These are phyloP conservation scores for Theobroma cacao DNA, from an alignment of 345 rosid species.

Conservation along the genomic window DNA sequence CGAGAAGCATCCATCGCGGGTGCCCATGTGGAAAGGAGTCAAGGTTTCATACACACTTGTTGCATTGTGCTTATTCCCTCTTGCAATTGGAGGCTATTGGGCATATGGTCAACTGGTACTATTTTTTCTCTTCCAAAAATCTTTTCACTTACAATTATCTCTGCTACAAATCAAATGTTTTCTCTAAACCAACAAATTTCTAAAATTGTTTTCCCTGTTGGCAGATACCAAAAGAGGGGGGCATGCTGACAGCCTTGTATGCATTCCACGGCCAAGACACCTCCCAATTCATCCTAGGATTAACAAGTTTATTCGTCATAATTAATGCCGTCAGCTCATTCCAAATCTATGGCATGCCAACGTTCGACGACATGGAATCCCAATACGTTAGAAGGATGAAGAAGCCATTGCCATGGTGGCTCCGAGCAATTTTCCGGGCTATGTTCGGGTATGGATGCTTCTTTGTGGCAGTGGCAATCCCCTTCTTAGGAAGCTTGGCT, in stretches of 20 bases:
- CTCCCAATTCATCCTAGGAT: slow-evolving; percentile 34
- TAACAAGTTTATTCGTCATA: slow-evolving; percentile 50
- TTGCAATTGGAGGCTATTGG: slow-evolving; percentile 67
- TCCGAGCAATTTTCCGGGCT: slow-evolving; percentile 40
- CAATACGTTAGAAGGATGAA: slow-evolving; percentile 28
- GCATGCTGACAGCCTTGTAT: slow-evolving; percentile 48
- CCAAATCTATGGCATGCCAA: slow-evolving; percentile 70
- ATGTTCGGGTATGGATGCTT: slow-evolving; percentile 37
- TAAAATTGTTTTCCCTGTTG: not conserved
- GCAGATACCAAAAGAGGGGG: slow-evolving; percentile 58
- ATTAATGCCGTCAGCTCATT: slow-evolving; percentile 51
- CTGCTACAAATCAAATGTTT: not conserved
- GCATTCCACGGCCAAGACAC: slow-evolving; percentile 36
- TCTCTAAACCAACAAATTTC: not conserved
- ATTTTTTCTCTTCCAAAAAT: not conserved
- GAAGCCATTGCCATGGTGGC: slow-evolving; percentile 51
- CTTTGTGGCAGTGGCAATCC: slow-evolving; percentile 54
- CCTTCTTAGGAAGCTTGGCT: slow-evolving; percentile 49
- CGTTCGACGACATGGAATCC: slow-evolving; percentile 55
- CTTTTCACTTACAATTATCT: not conserved
- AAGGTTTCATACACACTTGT: slow-evolving; percentile 45
- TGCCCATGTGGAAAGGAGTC: slow-evolving; percentile 77
- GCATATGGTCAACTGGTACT: slow-evolving; percentile 59
- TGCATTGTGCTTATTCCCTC: slow-evolving; percentile 55
- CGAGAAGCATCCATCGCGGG: slow-evolving; percentile 62